phyloP scores from a whole-genome alignment of 2,329 filamentous ascomycete genomes.

The Colletotrichum eremochloae region DNA sequence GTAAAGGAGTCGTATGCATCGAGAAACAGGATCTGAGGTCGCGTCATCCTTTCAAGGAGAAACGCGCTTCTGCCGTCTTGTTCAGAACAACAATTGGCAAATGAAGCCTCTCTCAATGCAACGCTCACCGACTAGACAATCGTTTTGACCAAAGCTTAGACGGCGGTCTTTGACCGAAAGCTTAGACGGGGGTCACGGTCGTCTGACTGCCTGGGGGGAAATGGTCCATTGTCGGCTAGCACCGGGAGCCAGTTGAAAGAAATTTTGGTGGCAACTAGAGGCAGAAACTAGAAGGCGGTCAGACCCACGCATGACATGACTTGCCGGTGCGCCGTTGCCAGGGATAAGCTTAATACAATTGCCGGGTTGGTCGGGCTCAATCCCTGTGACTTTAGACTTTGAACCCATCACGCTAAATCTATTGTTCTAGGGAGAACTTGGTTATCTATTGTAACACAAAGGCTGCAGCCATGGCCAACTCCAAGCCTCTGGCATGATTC shows the following conservation, averaged over 20 bases:
- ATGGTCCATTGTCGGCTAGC: slow-evolving; percentile 36
- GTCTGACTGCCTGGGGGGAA: slow-evolving; percentile 13
- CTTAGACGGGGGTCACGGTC: slow-evolving; percentile 20
- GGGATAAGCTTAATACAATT: slow-evolving; percentile 38
- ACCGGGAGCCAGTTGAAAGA: slow-evolving; percentile 30
- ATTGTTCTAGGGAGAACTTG: slow-evolving; percentile 4
- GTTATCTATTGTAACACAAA: slow-evolving; percentile 34
- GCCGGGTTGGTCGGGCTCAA: slow-evolving; percentile 16
- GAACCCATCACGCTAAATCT: neutral
- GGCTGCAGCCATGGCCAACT: slow-evolving; percentile 28
- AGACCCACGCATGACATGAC: slow-evolving; percentile 35
- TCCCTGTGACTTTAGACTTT: slow-evolving; percentile 9
- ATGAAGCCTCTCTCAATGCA: slow-evolving; percentile 14
- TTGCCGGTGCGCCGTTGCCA: slow-evolving; percentile 22
- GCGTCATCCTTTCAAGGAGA: slow-evolving; percentile 45
- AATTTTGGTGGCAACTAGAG: slow-evolving; percentile 35
- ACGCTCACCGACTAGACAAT: slow-evolving; percentile 20
- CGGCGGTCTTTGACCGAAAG: slow-evolving; percentile 4
- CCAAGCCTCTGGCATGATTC: slow-evolving; percentile 18
- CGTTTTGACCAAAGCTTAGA: slow-evolving; percentile 20
- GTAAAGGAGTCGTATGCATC: slow-evolving; percentile 98
- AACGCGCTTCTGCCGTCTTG: slow-evolving; percentile 6
- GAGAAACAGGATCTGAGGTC: slow-evolving; percentile 80
- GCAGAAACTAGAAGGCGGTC: slow-evolving; percentile 39
- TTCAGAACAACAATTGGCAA: neutral